Evolutionary conservation across 1,139 yeast species (phyloP), one percentile per base, ranked within the genome.

Genomic region (Yamadazyma dendronema): DNA sequence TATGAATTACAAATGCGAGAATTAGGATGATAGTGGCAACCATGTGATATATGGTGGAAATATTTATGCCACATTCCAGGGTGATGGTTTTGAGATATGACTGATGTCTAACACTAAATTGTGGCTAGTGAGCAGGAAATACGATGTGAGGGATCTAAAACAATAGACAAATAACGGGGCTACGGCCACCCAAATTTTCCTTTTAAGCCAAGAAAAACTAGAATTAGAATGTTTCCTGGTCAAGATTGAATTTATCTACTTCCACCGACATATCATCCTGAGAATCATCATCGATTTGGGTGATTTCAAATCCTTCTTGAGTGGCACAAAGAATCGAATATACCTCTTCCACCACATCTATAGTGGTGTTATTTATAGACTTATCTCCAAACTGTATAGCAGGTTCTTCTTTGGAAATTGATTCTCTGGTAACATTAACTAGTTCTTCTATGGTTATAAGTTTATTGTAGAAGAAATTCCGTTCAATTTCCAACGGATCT

Each of bases 391-490:
- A 23, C 10, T 27, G 30, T 22, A 36, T 23, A 4, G 33, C 16
- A 3, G 21, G 14, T 19, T 30, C 27, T 9, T 48, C 51, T 10
- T 46, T 55, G 30, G 47, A 31, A 2, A 35, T 10, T 6, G 38
- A 29, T 30, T 79, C 85, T 39, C 74, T 74, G 12, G 84, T 74
- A 25, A 81, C 74, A 53, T 84, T 89, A 15, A 84, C 77, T 36
- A 90, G 62, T 24, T 88, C 79, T 60, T 92, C 98, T 43, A 92
- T 86, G 43, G 85, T 95, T 43, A 96, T 76, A 37, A 92, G 69
- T 62, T 92, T 92, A 52, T 84, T 83, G 62, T 87, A 92, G 60
- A 92, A 92, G 53, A 92, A 89, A 55, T 87, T 85, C 43, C 97
- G 77, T 56, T 94, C 98, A 1, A 74, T 73, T 50, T 81, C 85